Evolutionary conservation across 208 protist genomes (phyloP).

Genomic region (Leishmania amazonensis): DNA sequence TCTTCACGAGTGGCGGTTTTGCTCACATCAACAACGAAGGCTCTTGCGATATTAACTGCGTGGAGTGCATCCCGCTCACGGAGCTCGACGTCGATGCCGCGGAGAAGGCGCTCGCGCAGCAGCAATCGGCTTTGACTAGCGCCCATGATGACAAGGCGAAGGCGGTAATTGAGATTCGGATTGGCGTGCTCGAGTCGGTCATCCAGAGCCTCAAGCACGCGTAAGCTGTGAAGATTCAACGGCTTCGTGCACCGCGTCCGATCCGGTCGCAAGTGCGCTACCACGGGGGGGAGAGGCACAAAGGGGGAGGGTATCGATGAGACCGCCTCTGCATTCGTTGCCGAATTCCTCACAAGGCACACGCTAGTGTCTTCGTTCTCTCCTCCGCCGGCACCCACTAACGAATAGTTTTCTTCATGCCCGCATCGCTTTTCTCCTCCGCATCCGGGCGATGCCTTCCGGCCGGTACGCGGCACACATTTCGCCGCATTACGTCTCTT

Average conservation of each 20-base stretch:
- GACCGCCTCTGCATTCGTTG: not conserved
- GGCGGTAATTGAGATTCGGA: conserved; percentile 81
- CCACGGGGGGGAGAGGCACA: not conserved
- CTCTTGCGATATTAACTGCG: conserved; percentile 91
- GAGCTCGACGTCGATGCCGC: conserved; percentile 79
- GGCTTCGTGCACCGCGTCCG: not conserved
- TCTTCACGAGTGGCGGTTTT: conserved; percentile 89
- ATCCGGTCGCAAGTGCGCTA: not conserved
- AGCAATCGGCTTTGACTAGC: conserved; percentile 51
- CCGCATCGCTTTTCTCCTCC: not conserved
- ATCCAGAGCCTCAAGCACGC: conserved; percentile 60
- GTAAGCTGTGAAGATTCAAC: not conserved
- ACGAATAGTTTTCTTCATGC: not conserved
- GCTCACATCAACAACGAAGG: conserved; percentile 93
- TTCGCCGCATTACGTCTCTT: not conserved
- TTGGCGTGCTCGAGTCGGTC: conserved; percentile 76
- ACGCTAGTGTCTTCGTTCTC: not conserved
- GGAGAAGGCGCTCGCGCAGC: conserved; percentile 83
- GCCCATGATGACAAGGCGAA: conserved; percentile 87
- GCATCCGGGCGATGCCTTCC: not conserved
- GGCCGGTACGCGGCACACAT: not conserved
- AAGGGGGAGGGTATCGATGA: no score
- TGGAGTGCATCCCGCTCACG: conserved; percentile 83
- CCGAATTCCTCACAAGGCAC: not conserved
- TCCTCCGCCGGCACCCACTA: not conserved